Evolutionary conservation across 2,329 filamentous ascomycete species (phyloP), one percentile per base, ranked within the genome.

Genomic region (Aureobasidium mangrovei): DNA sequence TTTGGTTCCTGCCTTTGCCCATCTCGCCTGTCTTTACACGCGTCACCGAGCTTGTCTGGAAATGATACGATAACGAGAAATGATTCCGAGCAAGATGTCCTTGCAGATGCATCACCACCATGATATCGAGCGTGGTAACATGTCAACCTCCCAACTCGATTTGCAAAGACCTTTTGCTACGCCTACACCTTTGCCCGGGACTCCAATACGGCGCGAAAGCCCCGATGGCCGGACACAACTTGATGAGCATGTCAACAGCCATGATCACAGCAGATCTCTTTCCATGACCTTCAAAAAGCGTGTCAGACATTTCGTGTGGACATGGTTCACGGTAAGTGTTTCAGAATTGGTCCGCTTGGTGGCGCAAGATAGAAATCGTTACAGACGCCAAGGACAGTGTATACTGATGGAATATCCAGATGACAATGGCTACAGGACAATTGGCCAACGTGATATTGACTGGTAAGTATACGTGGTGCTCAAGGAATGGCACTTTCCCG

Each of bases 221-320:
- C 8, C 38, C 7, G 49, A 53, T 5, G 49, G 43, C 6, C 2
- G 18, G 27, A 35, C 38, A n/a, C 12, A 10, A 32, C 27, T 10
- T 26, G 26, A 31, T 10, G 36, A 10, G 29, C 18, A 43, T 9
- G 24, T 12, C 32, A 35, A 38, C 2, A 18, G 32, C 4, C 10
- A 27, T 28, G 29, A 24, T 9, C 9, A 33, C 3, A 41, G 27
- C 26, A 6, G 18, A 18, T 18, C 18, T 18, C 18, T 42, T 7
- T 24, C 44, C 31, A 29, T 78, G 24, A 64, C 68, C 42, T 80
- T 77, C 70, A 75, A 71, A 58, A 71, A 80, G 59, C 70, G 81
- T n/a, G 75, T 83, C 42, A 69, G 77, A 48, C 81, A 84, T 68
- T 77, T 82, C 59, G 83, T 81, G 1, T 91, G 87, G 87, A 89